Conservation (phyloP, 1,284 basidiomycete genomes). For the Microbotryum scabiosae region DNA sequence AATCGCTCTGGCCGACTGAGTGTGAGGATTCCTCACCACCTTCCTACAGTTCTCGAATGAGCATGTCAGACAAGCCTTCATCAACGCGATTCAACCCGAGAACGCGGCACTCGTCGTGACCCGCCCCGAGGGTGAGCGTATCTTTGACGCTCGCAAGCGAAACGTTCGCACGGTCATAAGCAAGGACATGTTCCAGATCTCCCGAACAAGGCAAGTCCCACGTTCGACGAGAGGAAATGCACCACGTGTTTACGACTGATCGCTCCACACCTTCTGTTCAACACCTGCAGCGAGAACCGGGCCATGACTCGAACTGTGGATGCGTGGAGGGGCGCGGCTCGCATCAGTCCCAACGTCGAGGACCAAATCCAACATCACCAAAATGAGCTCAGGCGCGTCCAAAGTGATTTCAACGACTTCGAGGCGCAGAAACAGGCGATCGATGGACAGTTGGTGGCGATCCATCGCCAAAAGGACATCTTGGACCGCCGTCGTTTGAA, state of each 20-base stretch:
- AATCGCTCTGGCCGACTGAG: neutral
- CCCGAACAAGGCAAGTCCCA: slow-evolving; percentile 2
- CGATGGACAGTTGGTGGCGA: neutral
- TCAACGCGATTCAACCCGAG: slow-evolving; percentile 69
- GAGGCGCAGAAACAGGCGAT: slow-evolving; percentile 11
- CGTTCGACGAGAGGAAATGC: slow-evolving; percentile 16
- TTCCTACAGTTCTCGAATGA: slow-evolving; percentile 57
- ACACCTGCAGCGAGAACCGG: too few relatives aligned
- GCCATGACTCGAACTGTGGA: slow-evolving; percentile 30
- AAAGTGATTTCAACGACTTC: neutral
- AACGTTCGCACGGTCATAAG: slow-evolving; percentile 36
- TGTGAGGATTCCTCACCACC: too few relatives aligned
- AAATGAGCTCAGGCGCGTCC: slow-evolving; percentile 1
- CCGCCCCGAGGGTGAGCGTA: slow-evolving; percentile 53
- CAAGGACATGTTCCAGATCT: slow-evolving; percentile 17
- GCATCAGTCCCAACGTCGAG: slow-evolving; percentile 37
- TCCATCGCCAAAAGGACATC: slow-evolving; percentile 1
- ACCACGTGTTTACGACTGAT: too few relatives aligned
- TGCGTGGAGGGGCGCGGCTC: slow-evolving; percentile 35
- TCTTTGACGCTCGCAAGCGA: slow-evolving; percentile 8
- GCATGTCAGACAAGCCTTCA: slow-evolving; percentile 68
- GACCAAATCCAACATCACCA: slow-evolving; percentile 25
- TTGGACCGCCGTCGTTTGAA: slow-evolving; percentile 11
- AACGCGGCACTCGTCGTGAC: slow-evolving; percentile 55
- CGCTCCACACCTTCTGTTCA: too few relatives aligned